These are phyloP conservation scores for Biscogniauxia sp. DNA, from an alignment of 2,329 filamentous ascomycete genomes.

Conservation along the genomic window DNA sequence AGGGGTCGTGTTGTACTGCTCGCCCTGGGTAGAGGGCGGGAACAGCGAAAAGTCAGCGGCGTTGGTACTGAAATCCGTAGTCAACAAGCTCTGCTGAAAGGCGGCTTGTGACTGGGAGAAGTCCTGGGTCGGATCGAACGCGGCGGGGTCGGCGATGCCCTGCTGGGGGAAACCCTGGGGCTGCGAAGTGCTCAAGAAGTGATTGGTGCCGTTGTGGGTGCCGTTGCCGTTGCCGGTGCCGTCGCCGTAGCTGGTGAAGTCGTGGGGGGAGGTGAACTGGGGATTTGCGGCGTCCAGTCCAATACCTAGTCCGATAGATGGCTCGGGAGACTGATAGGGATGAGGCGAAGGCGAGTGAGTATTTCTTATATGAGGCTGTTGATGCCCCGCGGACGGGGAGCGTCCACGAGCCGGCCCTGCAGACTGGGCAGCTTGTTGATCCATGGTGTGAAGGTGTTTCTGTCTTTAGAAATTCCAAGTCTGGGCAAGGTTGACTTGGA, in stretches of 20 bases:
- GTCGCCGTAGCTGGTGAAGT: slow-evolving; percentile 45
- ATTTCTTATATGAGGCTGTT: slow-evolving; percentile 66
- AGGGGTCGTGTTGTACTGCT: slow-evolving; percentile 57
- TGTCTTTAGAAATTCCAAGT: slow-evolving; percentile 32
- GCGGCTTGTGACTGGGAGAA: slow-evolving; percentile 41
- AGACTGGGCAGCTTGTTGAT: slow-evolving; percentile 42
- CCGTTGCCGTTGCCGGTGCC: slow-evolving; percentile 25
- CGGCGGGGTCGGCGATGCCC: slow-evolving; percentile 34
- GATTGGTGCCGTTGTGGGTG: slow-evolving; percentile 39
- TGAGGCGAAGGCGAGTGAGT: slow-evolving; percentile 62
- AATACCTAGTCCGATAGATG: slow-evolving; percentile 55
- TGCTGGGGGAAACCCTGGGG: slow-evolving; percentile 46
- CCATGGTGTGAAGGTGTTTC: slow-evolving; percentile 44
- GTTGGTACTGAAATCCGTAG: slow-evolving; percentile 46
- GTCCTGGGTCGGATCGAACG: slow-evolving; percentile 34
- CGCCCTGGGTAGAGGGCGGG: slow-evolving; percentile 50
- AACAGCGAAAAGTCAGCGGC: slow-evolving; percentile 63
- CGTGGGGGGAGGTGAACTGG: slow-evolving; percentile 39
- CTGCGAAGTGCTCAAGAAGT: slow-evolving; percentile 51
- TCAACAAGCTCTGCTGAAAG: slow-evolving; percentile 47
- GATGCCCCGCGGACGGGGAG: slow-evolving; percentile 59
- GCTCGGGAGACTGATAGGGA: slow-evolving; percentile 51
- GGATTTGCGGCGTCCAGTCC: slow-evolving; percentile 51
- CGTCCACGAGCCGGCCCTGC: slow-evolving; percentile 48
- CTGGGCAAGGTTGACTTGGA: slow-evolving; percentile 30